These are phyloP conservation scores for Balakata baccata DNA, from an alignment of 345 rosid species.

Conservation along the genomic window DNA sequence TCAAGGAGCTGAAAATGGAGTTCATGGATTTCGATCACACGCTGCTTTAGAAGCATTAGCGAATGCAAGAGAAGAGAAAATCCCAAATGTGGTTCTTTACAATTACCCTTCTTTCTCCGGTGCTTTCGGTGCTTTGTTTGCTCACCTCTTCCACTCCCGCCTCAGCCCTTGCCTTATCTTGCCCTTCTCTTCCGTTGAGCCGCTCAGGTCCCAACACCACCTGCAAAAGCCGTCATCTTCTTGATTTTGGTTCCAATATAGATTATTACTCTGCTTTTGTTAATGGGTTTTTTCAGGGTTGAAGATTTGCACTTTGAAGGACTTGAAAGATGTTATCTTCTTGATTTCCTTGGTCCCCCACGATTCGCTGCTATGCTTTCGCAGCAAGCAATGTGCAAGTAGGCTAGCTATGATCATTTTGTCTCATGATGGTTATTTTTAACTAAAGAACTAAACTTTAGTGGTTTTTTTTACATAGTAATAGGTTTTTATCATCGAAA, in stretches of 20 bases:
- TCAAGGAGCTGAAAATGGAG: constrained; percentile 18
- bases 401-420: constrained; percentile 25
- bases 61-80: constrained; percentile 52
- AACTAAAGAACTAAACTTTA: neutral
- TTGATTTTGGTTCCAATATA: neutral
- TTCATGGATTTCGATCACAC: constrained; percentile 56
- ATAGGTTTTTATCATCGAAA: constrained; percentile 81
- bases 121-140: constrained; percentile 74
- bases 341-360: constrained; percentile 60
- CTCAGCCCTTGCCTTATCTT: constrained; percentile 59
- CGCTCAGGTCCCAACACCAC: constrained; percentile 40
- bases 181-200: constrained; percentile 74
- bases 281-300: constrained; percentile 28
- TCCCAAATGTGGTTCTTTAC: constrained; percentile 57
- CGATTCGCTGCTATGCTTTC: constrained; percentile 44
- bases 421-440: neutral
- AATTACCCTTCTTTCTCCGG: constrained; percentile 90
- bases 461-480: constrained; percentile 37
- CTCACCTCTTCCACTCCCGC: constrained; percentile 70
- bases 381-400: constrained; percentile 49
- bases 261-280: neutral
- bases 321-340: constrained; percentile 60
- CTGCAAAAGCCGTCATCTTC: neutral
- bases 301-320: constrained; percentile 52
- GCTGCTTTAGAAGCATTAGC: constrained; percentile 70